Conservation (phyloP, 139 green algal genomes). For the Picochlorum sp. region DNA sequence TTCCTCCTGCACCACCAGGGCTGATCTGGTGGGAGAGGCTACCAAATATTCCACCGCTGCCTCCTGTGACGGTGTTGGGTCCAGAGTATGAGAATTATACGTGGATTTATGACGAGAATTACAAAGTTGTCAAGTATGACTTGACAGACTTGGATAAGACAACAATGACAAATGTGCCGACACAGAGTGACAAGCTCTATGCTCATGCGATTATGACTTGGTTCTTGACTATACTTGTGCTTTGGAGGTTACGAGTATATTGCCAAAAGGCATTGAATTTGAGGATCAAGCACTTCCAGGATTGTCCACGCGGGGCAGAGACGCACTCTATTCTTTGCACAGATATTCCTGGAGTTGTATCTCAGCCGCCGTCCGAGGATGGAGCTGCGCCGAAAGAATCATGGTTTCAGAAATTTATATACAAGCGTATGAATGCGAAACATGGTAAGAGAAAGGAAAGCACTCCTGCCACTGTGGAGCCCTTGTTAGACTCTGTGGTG, state of each 20-base stretch:
- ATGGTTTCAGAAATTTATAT: neutral
- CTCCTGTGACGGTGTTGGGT: neutral
- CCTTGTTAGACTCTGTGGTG: neutral
- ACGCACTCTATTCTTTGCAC: neutral
- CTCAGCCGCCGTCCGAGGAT: neutral
- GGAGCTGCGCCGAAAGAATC: no score
- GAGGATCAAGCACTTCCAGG: neutral
- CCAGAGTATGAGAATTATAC: neutral
- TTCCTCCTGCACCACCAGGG: constrained; percentile 25
- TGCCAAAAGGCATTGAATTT: constrained; percentile 5
- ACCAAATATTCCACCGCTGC: constrained; percentile 9
- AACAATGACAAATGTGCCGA: constrained; percentile 1
- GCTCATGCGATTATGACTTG: constrained; percentile 5
- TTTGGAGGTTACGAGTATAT: neutral
- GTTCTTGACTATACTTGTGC: neutral
- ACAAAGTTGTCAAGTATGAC: constrained; percentile 1
- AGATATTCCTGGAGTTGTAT: constrained; percentile 2
- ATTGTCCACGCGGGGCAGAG: neutral
- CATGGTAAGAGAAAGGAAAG: neutral
- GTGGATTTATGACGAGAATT: constrained; percentile 6
- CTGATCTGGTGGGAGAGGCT: constrained; percentile 40
- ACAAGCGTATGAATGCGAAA: neutral
- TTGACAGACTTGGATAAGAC: constrained; percentile 12
- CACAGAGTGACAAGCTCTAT: neutral
- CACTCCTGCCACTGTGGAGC: neutral